phyloP scores from a whole-genome alignment of 176 grass and related monocot species.

The Tillandsia leiboldiana region DNA sequence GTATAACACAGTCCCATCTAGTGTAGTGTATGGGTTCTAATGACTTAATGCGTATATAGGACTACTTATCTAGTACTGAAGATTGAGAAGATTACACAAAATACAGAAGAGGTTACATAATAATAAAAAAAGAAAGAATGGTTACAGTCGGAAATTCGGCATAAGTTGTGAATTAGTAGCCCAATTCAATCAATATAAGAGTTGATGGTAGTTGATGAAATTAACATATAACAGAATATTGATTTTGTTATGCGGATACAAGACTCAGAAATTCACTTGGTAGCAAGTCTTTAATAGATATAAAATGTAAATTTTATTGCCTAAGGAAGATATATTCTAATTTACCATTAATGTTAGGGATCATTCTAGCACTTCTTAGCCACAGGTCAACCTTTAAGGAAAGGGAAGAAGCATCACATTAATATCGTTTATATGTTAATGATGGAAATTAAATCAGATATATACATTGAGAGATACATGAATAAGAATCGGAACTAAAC shows the following conservation, averaged over 20 bases:
- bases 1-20: neutral
- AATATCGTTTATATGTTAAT: too few species aligned
- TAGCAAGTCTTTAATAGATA: neutral
- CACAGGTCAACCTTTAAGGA: neutral
- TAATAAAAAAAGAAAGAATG: neutral
- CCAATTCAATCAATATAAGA: too few species aligned
- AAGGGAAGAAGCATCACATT: too few species aligned
- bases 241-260: too few species aligned
- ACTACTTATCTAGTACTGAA: neutral
- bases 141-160: too few species aligned
- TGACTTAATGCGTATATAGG: neutral
- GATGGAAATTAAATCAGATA: too few species aligned
- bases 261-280: too few species aligned
- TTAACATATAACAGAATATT: too few species aligned
- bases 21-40: neutral
- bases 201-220: too few species aligned
- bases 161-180: too few species aligned
- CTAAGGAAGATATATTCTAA: neutral
- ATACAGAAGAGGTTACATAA: neutral
- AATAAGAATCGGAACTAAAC: too few species aligned
- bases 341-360: neutral
- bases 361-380: neutral
- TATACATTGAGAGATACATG: too few species aligned
- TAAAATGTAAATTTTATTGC: neutral
- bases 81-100: neutral